Percentiles rank a stretch among this genome's conserved stretches.
These are phyloP conservation scores for Ettlia oleoabundans DNA, from an alignment of 139 green algal species.

Conservation along the genomic window DNA sequence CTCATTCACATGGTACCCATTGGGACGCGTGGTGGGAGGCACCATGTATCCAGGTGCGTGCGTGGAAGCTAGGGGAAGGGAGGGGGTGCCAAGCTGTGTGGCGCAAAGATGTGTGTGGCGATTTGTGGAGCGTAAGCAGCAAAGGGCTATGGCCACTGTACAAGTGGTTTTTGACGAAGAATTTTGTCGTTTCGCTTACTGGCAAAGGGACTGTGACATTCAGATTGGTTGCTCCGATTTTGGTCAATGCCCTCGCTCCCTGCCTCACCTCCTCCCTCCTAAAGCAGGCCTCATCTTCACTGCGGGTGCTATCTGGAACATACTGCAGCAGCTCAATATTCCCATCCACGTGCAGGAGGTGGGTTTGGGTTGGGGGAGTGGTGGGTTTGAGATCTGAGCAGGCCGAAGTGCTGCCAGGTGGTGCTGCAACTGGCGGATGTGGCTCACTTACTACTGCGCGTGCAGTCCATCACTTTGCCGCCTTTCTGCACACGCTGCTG, in stretches of 20 bases:
- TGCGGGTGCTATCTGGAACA: constrained; percentile 83
- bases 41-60: constrained; percentile 80
- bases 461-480: too few species aligned
- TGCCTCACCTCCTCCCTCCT: not conserved
- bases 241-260: not conserved
- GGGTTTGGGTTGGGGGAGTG: constrained; percentile 86
- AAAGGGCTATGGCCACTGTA: too few species aligned
- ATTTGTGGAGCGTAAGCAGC: too few species aligned
- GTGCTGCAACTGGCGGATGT: too few species aligned
- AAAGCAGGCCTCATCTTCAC: constrained; percentile 91
- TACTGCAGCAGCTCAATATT: constrained; percentile 90
- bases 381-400: not conserved
- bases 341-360: constrained; percentile 94
- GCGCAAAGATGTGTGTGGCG: not conserved
- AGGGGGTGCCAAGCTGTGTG: not conserved
- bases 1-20: constrained; percentile 88
- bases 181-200: too few species aligned
- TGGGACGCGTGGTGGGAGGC: constrained; percentile 88
- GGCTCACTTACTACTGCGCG: too few species aligned
- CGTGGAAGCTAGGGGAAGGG: not conserved
- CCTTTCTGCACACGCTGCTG: too few species aligned
- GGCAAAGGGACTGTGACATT: too few species aligned
- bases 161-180: too few species aligned
- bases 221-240: too few species aligned
- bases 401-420: not conserved